phyloP scores from a whole-genome alignment of 2,329 filamentous ascomycete species.

The Cladosporium oxysporum region DNA sequence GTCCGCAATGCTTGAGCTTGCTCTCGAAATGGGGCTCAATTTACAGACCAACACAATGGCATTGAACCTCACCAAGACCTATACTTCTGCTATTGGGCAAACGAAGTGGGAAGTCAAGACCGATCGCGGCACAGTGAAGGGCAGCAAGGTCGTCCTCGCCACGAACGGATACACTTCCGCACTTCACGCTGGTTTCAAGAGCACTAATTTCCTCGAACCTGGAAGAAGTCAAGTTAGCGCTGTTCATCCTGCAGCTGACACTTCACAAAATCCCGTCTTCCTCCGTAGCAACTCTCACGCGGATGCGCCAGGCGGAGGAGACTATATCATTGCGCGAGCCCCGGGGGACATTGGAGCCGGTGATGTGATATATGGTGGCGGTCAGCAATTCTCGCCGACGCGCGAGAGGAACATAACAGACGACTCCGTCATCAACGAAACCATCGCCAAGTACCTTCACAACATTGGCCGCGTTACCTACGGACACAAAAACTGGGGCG shows the following conservation, averaged over 20 bases:
- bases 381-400: slow-evolving; percentile 45
- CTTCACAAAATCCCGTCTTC: slow-evolving; percentile 23
- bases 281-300: slow-evolving; percentile 3
- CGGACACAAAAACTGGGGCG: slow-evolving; percentile 38
- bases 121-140: slow-evolving; percentile 30
- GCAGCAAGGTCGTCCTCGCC: slow-evolving; percentile 32
- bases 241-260: slow-evolving; percentile 41
- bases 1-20: slow-evolving; percentile 46
- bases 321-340: slow-evolving; percentile 66
- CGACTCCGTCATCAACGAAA: slow-evolving; percentile 55
- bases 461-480: slow-evolving; percentile 37
- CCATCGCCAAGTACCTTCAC: slow-evolving; percentile 52
- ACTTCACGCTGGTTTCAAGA: slow-evolving; percentile 27
- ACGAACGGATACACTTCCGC: slow-evolving; percentile 35
- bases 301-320: slow-evolving; percentile 51
- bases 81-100: neutral
- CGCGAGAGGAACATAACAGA: slow-evolving; percentile 58
- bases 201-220: slow-evolving; percentile 38
- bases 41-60: slow-evolving; percentile 57
- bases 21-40: slow-evolving; percentile 49
- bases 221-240: slow-evolving; percentile 44
- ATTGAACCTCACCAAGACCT: neutral
- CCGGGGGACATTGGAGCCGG: slow-evolving; percentile 47
- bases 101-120: slow-evolving; percentile 25
- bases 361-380: slow-evolving; percentile 65